Percentiles rank a stretch among this genome's conserved stretches.
These are phyloP conservation scores for Suzukiozyma palmioleophila DNA, from an alignment of 1,139 yeast species.

Conservation along the genomic window DNA sequence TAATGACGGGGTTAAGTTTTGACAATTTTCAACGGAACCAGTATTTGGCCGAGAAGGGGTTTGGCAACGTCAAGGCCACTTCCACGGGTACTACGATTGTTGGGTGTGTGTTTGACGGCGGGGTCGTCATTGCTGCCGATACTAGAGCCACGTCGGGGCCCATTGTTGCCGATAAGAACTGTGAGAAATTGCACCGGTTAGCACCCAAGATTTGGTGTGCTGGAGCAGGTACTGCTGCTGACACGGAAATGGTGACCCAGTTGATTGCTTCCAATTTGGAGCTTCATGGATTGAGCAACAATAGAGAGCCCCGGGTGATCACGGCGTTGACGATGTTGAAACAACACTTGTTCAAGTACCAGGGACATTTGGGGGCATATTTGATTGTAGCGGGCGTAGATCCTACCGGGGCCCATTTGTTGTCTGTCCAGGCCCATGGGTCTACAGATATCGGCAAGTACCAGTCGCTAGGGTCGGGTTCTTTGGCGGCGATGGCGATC, in stretches of 20 bases:
- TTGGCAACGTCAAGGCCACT: slow-evolving; percentile 78
- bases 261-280: slow-evolving; percentile 87
- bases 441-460: slow-evolving; percentile 94
- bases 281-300: slow-evolving; percentile 77
- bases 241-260: slow-evolving; percentile 94
- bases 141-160: slow-evolving; percentile 96
- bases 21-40: slow-evolving; percentile 90
- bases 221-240: slow-evolving; percentile 99
- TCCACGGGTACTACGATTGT: slow-evolving; percentile 99
- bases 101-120: slow-evolving; percentile 87
- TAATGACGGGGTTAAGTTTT: slow-evolving; percentile 87
- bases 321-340: slow-evolving; percentile 90
- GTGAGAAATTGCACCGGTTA: slow-evolving; percentile 90
- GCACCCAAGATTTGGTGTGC: slow-evolving; percentile 98
- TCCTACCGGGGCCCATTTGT: slow-evolving; percentile 91
- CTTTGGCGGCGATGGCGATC: slow-evolving; percentile 99
- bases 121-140: slow-evolving; percentile 97
- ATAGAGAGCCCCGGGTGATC: slow-evolving; percentile 87
- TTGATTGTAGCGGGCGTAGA: slow-evolving; percentile 95
- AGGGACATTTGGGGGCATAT: slow-evolving; percentile 96
- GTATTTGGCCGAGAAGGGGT: slow-evolving; percentile 66
- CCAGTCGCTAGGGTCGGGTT: slow-evolving; percentile 91
- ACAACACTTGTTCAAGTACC: slow-evolving; percentile 93
- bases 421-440: slow-evolving; percentile 96
- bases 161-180: slow-evolving; percentile 95